Evolutionary conservation across 148 eudicot genomes (phyloP), one percentile per base, ranked within the genome.

Genomic region (Cornus suecica): DNA sequence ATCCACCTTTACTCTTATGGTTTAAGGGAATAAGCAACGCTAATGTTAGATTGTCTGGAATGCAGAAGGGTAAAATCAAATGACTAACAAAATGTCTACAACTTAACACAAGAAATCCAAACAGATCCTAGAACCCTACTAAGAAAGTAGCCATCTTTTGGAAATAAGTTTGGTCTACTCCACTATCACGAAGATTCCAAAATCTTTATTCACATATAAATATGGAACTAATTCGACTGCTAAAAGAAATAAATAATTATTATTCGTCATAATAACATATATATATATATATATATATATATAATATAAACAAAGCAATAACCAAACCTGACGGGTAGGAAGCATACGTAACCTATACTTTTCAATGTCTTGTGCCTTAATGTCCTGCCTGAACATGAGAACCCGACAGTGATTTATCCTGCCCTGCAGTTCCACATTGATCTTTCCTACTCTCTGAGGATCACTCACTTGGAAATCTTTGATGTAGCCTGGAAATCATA

Each of bases 291-390:
- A 32, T 32, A 32, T 32, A 8, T 32, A 32, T 0, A 32, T 37
- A 45, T 14, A 41, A n/a, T n/a, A n/a, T n/a, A n/a, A n/a, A n/a
- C n/a, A n/a, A n/a, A n/a, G n/a, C n/a, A n/a, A n/a, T n/a, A n/a
- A n/a, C n/a, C 58, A 2, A 28, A 79, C 99, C 99, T 94, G 99
- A 75, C 71, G 92, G 23, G 97, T 94, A 56, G 99, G 99, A 81
- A 94, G 96, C 25, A 73, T 78, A 20, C 86, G 84, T 28, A 75
- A 41, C 72, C 83, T 89, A 81, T 92, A 94, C 34, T 86, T 65
- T 83, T 94, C 88, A 41, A 94, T 80, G 7, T 90, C 89, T 76
- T 74, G 86, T 68, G 94, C 96, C 83, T 94, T 90, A 66, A 94
- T 70, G 74, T 94, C 97, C 82, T 94, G 98, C 73, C 97, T 87